phyloP scores from a whole-genome alignment of 1,139 yeast genomes.

The Protomyces lactucae-debilis region DNA sequence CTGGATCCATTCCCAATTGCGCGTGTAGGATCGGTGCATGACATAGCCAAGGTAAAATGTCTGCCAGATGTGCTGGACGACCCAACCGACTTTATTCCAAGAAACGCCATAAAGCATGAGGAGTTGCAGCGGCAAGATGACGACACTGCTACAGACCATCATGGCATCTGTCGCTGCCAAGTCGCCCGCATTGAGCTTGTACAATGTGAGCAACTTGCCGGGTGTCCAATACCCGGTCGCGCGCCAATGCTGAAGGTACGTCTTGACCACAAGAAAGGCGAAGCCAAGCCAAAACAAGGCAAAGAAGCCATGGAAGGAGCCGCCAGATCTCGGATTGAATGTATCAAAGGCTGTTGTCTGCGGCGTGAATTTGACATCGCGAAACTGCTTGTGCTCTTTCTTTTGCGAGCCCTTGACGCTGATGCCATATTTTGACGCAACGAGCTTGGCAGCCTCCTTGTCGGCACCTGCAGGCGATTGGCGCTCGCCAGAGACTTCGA shows the following conservation, averaged over 20 bases:
- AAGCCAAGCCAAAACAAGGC: constrained; percentile 26
- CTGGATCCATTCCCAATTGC: constrained; percentile 62
- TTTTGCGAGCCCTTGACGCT: neutral
- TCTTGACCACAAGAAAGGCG: constrained; percentile 20
- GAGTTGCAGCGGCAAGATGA: constrained; percentile 49
- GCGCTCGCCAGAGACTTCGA: neutral
- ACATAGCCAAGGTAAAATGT: constrained; percentile 32
- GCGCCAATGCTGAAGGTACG: constrained; percentile 23
- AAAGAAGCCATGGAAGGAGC: constrained; percentile 26
- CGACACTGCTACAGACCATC: constrained; percentile 46
- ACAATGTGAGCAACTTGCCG: constrained; percentile 14
- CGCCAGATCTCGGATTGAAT: constrained; percentile 10
- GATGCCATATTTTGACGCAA: neutral
- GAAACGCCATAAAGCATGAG: constrained; percentile 40
- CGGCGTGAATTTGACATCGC: constrained; percentile 18
- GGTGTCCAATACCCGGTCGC: constrained; percentile 24
- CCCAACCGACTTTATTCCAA: constrained; percentile 56
- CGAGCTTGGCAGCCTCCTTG: neutral
- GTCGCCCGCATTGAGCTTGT: constrained; percentile 12
- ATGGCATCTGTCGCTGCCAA: constrained; percentile 22
- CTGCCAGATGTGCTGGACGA: constrained; percentile 50
- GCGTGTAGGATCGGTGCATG: constrained; percentile 13
- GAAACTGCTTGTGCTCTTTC: constrained; percentile 10
- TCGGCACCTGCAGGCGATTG: neutral
- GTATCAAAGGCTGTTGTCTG: constrained; percentile 20